Conservation (phyloP, 305 asterid genomes). For the Fraxinus albicans region DNA sequence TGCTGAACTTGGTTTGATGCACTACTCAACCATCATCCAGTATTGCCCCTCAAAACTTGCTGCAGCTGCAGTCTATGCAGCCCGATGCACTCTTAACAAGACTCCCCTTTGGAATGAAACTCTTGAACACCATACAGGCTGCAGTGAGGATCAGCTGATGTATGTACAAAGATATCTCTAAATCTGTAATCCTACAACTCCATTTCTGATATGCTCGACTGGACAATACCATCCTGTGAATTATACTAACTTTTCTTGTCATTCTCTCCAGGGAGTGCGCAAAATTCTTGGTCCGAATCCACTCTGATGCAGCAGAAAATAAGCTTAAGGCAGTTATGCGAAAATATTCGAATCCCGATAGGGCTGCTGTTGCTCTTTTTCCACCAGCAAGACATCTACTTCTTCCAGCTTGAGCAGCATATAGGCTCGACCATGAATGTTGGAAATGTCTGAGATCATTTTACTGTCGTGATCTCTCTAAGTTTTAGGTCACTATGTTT, state of each 20-base stretch:
- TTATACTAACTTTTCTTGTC: background rate
- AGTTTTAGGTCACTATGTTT: background rate
- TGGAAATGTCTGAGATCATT: background rate
- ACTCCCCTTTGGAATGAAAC: slow-evolving; percentile 65
- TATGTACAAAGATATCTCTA: slow-evolving; percentile 4
- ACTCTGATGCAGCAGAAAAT: slow-evolving; percentile 45
- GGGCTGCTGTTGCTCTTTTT: slow-evolving; percentile 61
- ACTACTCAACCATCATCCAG: background rate
- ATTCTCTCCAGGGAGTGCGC: slow-evolving; percentile 48
- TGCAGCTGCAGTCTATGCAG: slow-evolving; percentile 79
- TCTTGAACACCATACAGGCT: slow-evolving; percentile 67
- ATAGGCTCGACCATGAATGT: background rate
- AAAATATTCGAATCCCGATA: slow-evolving; percentile 54
- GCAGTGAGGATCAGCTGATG: slow-evolving; percentile 51
- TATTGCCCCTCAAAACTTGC: background rate
- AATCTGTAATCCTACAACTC: too few relatives aligned
- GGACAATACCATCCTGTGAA: background rate
- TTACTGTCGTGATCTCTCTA: background rate
- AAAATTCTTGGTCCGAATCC: slow-evolving; percentile 50
- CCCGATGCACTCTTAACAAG: slow-evolving; percentile 64
- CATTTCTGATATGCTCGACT: background rate
- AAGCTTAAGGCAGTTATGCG: slow-evolving; percentile 60
- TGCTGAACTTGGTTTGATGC: background rate
- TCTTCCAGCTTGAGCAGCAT: slow-evolving; percentile 12
- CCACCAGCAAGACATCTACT: slow-evolving; percentile 54